Conservation (phyloP, 2,329 filamentous ascomycete genomes). For the Talaromyces rugulosus region DNA sequence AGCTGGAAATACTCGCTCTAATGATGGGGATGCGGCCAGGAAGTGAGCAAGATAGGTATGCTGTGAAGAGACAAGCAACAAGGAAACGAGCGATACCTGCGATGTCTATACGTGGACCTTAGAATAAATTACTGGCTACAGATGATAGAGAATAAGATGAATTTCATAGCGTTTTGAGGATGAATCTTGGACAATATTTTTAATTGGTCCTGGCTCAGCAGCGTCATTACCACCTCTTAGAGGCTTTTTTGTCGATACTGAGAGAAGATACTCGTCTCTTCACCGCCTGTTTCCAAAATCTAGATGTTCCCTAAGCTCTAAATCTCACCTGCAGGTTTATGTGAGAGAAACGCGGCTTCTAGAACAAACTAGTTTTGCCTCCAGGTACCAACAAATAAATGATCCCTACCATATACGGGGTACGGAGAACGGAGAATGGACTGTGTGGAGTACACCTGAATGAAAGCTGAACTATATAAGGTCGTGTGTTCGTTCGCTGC, state of each 20-base stretch:
- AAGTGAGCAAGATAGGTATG: background rate
- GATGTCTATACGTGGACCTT: background rate
- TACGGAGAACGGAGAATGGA: too few relatives aligned
- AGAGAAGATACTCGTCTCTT: background rate
- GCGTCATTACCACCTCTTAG: background rate
- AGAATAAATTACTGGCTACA: background rate
- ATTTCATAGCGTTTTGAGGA: background rate
- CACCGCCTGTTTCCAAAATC: background rate
- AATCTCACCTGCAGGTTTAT: background rate
- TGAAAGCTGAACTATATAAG: background rate
- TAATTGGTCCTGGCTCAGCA: background rate
- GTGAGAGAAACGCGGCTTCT: background rate
- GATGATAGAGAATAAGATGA: background rate
- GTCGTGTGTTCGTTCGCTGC: conserved; percentile 1
- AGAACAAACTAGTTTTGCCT: background rate
- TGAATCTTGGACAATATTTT: background rate
- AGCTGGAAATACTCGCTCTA: conserved; percentile 6
- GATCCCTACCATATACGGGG: too few relatives aligned
- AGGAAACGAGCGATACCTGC: too few relatives aligned
- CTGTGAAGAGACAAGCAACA: too few relatives aligned
- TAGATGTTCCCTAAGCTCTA: background rate
- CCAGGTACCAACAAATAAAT: background rate
- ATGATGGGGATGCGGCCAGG: background rate
- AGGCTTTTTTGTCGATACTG: background rate
- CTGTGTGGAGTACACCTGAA: too few relatives aligned